Evolutionary conservation across 495 filamentous ascomycete species (phyloP), one percentile per base, ranked within the genome.

Genomic region (Apiosordaria backusii): DNA sequence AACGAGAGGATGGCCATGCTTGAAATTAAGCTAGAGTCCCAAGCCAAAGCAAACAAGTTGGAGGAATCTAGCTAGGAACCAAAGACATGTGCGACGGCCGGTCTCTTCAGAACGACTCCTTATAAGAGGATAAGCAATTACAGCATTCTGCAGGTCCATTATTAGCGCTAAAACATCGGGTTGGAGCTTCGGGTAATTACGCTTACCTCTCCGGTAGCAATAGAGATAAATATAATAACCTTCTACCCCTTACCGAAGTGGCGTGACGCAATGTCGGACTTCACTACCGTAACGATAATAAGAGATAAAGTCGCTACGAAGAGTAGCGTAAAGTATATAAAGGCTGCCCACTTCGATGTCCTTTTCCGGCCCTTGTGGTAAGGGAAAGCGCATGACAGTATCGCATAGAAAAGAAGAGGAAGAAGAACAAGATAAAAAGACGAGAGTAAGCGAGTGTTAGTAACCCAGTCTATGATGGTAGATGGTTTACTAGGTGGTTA

Each of bases 401-500:
- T 53, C 19, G 50, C 19, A 21, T 13, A 53, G 15, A 18, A 53
- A 4, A 53, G 15, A 53, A 53, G 50, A 53, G 50, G 15, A 13
- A 53, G 4, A 18, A 53, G 19, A 53, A 53, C 50, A 53, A 53
- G 4, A 53, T 3, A 53, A 18, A 53, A 53, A 4, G 50, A 53
- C 4, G 50, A 3, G 50, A 53, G 50, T 53, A 53, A 53, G 50
- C 15, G 50, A 53, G 50, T 18, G 50, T 53, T 13, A 3, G 4
- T 53, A 53, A 53, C 16, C 50, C 50, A 53, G 50, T 53, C 50
- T 13, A 53, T 53, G 50, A 53, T 53, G 50, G 50, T 53, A 53
- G 50, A 18, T 53, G 40, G 16, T 50, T 6, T 7, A 6, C n/a
- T 29, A 29, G 27, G 3, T 21, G 19, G 19, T 13, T 3, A 53